phyloP scores from a whole-genome alignment of 352 stramenopile genomes.

The Lagenidium sp. region DNA sequence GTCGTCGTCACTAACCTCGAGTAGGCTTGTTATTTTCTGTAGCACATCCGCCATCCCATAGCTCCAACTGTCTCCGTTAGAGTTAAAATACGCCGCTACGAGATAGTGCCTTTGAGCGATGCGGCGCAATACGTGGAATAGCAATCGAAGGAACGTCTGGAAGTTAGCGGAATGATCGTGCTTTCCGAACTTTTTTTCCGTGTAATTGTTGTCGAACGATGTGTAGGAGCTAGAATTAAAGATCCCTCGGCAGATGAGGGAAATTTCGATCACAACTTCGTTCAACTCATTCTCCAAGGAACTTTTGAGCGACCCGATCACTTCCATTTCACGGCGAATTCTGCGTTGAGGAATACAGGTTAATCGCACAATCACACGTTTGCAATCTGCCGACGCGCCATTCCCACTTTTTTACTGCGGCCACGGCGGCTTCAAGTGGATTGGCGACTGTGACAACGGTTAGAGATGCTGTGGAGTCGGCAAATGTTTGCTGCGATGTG shows the following conservation, averaged over 20 bases:
- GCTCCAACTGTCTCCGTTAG: slow-evolving; percentile 47
- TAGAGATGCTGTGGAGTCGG: slow-evolving; percentile 4
- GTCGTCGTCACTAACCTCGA: slow-evolving; percentile 32
- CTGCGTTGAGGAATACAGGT: neutral
- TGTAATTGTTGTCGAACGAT: slow-evolving; percentile 72
- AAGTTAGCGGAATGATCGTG: slow-evolving; percentile 62
- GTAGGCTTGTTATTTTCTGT: slow-evolving; percentile 46
- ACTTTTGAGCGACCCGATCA: slow-evolving; percentile 63
- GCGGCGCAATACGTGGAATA: slow-evolving; percentile 56
- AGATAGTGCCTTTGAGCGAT: slow-evolving; percentile 65
- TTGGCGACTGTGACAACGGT: slow-evolving; percentile 12
- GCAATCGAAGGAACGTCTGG: slow-evolving; percentile 50
- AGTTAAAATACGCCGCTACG: slow-evolving; percentile 51
- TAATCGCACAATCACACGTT: neutral
- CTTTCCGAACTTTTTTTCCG: slow-evolving; percentile 55
- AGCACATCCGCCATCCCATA: slow-evolving; percentile 63
- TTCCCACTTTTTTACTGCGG: slow-evolving; percentile 68
- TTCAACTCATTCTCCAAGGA: slow-evolving; percentile 58
- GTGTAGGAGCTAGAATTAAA: slow-evolving; percentile 70
- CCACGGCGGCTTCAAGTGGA: slow-evolving; percentile 36
- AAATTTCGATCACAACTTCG: slow-evolving; percentile 48
- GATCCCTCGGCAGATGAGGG: slow-evolving; percentile 56
- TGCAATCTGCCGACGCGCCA: no score
- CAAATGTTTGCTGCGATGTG: slow-evolving; percentile 11
- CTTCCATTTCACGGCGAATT: slow-evolving; percentile 64